Evolutionary conservation across 306 rosid species (phyloP), one percentile per base, ranked within the genome.

Genomic region (Cucurbita argyrosperma): DNA sequence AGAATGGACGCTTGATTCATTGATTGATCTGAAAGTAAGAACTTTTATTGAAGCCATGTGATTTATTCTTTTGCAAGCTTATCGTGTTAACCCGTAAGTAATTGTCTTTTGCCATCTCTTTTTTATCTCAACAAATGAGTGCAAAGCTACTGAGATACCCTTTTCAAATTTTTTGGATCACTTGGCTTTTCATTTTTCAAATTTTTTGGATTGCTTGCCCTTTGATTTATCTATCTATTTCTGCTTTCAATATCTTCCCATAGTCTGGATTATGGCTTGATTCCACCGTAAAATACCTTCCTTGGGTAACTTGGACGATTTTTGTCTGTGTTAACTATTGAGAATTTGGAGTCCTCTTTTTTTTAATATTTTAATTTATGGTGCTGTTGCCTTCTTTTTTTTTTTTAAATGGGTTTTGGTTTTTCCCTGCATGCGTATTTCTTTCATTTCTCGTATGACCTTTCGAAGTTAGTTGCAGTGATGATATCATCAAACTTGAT

Each of bases 401-500:
- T 2, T 30, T 0, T 9, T 10, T 10, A 45, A 45, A 9, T 45
- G 49, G 10, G 12, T 12, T 79, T 4, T 66, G 15, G 0, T 50
- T 42, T 43, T 46, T 43, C 12, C 49, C 9, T 12, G 49, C 12
- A 45, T 45, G 12, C 10, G 49, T 45, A 45, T 9, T 45, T 43
- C 38, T 50, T 4, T 13, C 0, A 15, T 54, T 3, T 54, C 16
- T 47, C 0, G n/a, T 40, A 46, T 30, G 1, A 18, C 10, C 0
- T 66, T 66, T 49, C 26, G 49, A 49, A 69, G 74, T 49, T 72
- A 58, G 86, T 85, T 80, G 83, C 81, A 51, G 77, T 82, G 86
- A 82, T 82, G 86, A 85, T 73, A 50, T 69, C 71, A 66, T 58
- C 67, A 45, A 57, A 52, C 49, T 63, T 85, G 79, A 85, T 80